These are phyloP conservation scores for Cryphonectria carpinicola DNA, from an alignment of 2,329 filamentous ascomycete species.

Conservation along the genomic window DNA sequence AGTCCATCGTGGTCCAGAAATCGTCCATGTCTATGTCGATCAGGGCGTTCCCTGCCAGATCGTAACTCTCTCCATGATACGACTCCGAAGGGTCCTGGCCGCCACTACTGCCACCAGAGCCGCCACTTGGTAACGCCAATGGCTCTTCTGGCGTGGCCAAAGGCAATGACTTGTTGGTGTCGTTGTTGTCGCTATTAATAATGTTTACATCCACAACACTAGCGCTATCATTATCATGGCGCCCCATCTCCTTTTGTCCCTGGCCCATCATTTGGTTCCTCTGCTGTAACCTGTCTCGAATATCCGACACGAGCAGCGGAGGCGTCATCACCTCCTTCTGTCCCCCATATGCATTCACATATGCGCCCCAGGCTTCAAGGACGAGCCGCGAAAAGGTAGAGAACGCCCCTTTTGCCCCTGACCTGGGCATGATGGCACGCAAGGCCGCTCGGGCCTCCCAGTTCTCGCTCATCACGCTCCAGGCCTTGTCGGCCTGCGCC, in stretches of 20 bases:
- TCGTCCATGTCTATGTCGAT: conserved; percentile 3
- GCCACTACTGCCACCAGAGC: neutral
- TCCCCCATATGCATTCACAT: neutral
- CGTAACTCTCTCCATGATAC: neutral
- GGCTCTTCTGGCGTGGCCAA: neutral
- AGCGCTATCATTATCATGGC: neutral
- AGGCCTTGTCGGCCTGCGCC: conserved; percentile 35
- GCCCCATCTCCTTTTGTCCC: neutral
- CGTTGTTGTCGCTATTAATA: too few species aligned
- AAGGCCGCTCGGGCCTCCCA: conserved; percentile 32
- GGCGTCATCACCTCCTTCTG: neutral
- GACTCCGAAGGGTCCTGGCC: too few species aligned
- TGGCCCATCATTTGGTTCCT: neutral
- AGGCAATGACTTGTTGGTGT: neutral
- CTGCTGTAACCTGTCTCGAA: neutral
- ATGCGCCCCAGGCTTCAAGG: conserved; percentile 13
- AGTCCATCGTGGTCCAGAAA: conserved; percentile 15
- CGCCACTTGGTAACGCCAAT: neutral
- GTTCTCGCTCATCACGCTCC: conserved; percentile 40
- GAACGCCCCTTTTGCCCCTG: neutral
- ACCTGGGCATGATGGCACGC: neutral
- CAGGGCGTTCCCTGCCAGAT: neutral
- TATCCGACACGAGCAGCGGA: conserved; percentile 8
- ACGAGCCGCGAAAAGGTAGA: conserved; percentile 4
- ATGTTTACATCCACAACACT: neutral